Evolutionary conservation across 306 rosid genomes (phyloP).

Genomic region (Pterocarpus macrocarpus): DNA sequence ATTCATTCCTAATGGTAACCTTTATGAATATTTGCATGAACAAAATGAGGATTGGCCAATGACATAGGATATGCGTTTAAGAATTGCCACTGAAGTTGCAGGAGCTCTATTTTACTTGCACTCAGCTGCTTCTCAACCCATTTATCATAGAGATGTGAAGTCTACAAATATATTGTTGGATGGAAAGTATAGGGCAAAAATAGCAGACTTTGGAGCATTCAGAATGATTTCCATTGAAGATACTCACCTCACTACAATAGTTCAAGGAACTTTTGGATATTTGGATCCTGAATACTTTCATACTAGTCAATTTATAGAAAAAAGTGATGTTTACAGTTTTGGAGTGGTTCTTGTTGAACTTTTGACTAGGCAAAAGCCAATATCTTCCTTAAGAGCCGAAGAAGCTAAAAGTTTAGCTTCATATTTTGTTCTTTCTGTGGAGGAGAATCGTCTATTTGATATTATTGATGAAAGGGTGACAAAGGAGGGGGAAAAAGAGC

Average conservation of each 20-base stretch:
- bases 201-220: conserved; percentile 49
- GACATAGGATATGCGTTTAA: conserved; percentile 51
- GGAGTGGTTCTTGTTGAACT: conserved; percentile 53
- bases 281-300: conserved; percentile 51
- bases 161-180: conserved; percentile 50
- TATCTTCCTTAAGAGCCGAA: neutral
- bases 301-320: conserved; percentile 48
- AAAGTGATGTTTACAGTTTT: conserved; percentile 49
- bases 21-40: conserved; percentile 39
- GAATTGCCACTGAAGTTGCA: conserved; percentile 44
- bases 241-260: conserved; percentile 47
- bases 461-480: conserved; percentile 50
- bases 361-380: conserved; percentile 38
- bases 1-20: conserved; percentile 52
- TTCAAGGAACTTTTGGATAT: conserved; percentile 50
- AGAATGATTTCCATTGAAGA: conserved; percentile 44
- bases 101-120: conserved; percentile 52
- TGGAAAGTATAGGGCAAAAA: conserved; percentile 40
- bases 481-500: conserved; percentile 45
- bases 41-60: conserved; percentile 40
- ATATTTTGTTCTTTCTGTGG: conserved; percentile 43
- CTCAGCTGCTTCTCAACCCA: conserved; percentile 46
- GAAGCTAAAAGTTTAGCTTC: conserved; percentile 47
- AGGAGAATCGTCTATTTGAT: conserved; percentile 45
- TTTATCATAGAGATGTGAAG: conserved; percentile 53